Evolutionary conservation across 495 filamentous ascomycete genomes (phyloP).

Genomic region (Astrothelium macrocarpum): DNA sequence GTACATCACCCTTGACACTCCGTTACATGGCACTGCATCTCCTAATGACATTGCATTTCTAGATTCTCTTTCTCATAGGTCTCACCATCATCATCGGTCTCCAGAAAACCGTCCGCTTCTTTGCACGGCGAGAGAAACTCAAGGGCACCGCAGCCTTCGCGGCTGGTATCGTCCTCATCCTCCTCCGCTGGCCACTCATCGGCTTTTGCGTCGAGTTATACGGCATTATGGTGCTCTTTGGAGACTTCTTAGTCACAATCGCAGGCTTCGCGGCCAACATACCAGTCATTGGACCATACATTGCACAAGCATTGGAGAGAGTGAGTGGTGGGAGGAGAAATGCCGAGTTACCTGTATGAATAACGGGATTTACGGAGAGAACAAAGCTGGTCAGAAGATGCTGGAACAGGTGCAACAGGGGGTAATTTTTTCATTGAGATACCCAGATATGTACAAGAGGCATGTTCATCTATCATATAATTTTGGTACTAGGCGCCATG

Average conservation of each 20-base stretch:
- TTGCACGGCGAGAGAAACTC: slow-evolving; percentile 82
- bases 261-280: slow-evolving; percentile 74
- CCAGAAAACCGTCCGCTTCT: slow-evolving; percentile 82
- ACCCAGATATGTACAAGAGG: not conserved
- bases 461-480: not conserved
- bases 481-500: not conserved
- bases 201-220: slow-evolving; percentile 89
- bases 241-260: slow-evolving; percentile 91
- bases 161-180: slow-evolving; percentile 72
- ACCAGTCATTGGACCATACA: slow-evolving; percentile 76
- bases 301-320: slow-evolving; percentile 57
- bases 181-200: slow-evolving; percentile 77
- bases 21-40: not conserved
- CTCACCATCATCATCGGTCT: slow-evolving; percentile 92
- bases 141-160: slow-evolving; percentile 87
- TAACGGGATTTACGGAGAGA: not conserved
- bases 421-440: not conserved
- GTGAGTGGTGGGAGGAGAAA: slow-evolving; percentile 57
- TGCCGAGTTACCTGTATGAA: slow-evolving; percentile 31
- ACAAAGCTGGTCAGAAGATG: not conserved
- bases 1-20: slow-evolving; percentile 33
- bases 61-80: slow-evolving; percentile 96
- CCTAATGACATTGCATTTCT: slow-evolving; percentile 14
- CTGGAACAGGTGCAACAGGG: not conserved
- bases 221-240: slow-evolving; percentile 86